Base-by-base conservation (phyloP, 345 rosid species). In the Lepidium sativum region DNA sequence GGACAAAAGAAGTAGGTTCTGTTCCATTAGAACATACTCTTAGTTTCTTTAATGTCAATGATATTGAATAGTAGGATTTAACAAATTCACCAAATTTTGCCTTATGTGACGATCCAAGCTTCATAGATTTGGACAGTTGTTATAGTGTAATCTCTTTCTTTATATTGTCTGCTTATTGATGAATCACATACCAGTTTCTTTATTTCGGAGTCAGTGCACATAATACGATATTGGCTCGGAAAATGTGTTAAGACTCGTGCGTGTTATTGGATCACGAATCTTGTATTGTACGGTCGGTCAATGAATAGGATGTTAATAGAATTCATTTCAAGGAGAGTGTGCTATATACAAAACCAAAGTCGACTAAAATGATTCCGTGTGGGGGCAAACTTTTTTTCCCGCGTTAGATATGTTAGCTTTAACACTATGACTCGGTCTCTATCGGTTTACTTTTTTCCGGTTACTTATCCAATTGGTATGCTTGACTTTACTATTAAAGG, bases 331-430 rank as follows among this genome's bases (percentile, higher is more conserved):
- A 58, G 52, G 35, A 50, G 66, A 18, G 66, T 58, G 34, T 35
- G 72, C 59, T 31, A 12, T 68, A 48, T 52, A 60, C 31, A 58
- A 33, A 14, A 25, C 29, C 1, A 25, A 32, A 32, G 50, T 59
- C 25, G 52, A 68, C 65, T 16, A 59, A 32, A 10, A 7, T 64
- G 5, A 35, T 58, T 50, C 60, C 44, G 13, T 39, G 72, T 68
- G 51, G 44, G 33, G 52, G 27, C n/a, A 20, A 15, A 12, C 42
- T 23, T 2, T 13, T 42, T 69, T 69, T 52, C 73, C 67, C 73
- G 67, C 67, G 60, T 69, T 69, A 35, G 32, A 10, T 69, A 6
- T 59, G 41, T 47, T 57, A 25, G 16, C 40, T 15, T 14, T 35
- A n/a, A n/a, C 35, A 25, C 13, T 20, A 32, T 67, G 66, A 49